Percentiles rank a stretch among this genome's conserved stretches.
Conservation (phyloP, 805 yeast genomes). For the Saccharomyces jurei region DNA sequence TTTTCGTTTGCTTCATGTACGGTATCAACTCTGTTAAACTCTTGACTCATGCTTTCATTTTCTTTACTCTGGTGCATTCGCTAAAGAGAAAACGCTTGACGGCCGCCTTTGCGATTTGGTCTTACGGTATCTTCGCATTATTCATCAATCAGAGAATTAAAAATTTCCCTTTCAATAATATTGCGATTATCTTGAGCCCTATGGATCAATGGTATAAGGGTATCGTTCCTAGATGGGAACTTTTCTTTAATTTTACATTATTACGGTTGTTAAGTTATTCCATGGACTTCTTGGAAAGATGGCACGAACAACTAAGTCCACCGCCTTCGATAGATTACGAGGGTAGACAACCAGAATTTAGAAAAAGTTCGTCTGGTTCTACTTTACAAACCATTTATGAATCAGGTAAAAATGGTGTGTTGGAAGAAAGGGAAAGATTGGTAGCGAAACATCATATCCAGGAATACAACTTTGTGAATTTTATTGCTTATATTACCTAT, state of each 20-base stretch:
- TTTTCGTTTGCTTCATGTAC: conserved; percentile 62
- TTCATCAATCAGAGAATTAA: conserved; percentile 66
- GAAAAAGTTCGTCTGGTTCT: background rate
- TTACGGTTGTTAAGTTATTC: conserved; percentile 74
- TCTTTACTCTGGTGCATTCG: conserved; percentile 30
- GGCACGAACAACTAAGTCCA: conserved; percentile 39
- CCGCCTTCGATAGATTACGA: background rate
- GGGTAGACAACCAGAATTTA: background rate
- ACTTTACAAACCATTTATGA: conserved; percentile 15
- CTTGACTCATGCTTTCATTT: conserved; percentile 44
- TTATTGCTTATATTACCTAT: conserved; percentile 66
- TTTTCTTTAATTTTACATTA: conserved; percentile 80
- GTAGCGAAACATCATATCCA: conserved; percentile 49
- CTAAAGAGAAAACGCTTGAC: conserved; percentile 23
- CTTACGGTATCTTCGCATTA: conserved; percentile 61
- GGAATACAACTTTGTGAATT: conserved; percentile 55
- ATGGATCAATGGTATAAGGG: conserved; percentile 62
- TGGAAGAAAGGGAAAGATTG: conserved; percentile 55
- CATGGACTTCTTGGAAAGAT: conserved; percentile 53
- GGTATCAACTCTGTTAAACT: conserved; percentile 65
- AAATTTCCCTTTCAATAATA: conserved; percentile 39
- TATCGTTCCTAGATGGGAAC: conserved; percentile 83
- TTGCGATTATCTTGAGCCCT: conserved; percentile 34
- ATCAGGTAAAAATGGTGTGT: conserved; percentile 8
- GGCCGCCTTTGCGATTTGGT: conserved; percentile 52